A percentile compares a stretch with the other conserved stretches of the same genome.
Conservation (phyloP, 2,329 filamentous ascomycete species). For the Pseudogymnoascus verrucosus region DNA sequence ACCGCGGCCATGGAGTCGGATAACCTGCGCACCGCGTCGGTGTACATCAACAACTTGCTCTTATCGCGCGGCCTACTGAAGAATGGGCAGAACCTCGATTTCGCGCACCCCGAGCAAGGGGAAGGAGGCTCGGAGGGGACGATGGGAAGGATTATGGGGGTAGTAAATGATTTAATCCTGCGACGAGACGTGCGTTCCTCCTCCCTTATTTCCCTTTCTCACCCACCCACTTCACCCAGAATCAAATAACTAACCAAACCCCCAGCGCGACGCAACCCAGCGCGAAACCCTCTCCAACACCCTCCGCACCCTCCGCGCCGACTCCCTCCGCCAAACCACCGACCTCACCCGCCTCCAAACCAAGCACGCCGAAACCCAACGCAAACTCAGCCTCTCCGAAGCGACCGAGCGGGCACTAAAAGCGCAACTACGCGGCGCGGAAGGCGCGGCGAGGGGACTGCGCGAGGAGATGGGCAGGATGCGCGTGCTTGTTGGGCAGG, state of each 20-base stretch:
- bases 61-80: slow-evolving; percentile 57
- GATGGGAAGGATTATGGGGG: slow-evolving; percentile 81
- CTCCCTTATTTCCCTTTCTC: neutral
- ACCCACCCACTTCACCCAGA: neutral
- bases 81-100: slow-evolving; percentile 71
- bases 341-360: slow-evolving; percentile 55
- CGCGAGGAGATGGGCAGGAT: slow-evolving; percentile 77
- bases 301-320: slow-evolving; percentile 66
- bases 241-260: slow-evolving; percentile 6
- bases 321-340: slow-evolving; percentile 63
- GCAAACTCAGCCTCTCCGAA: slow-evolving; percentile 51
- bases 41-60: slow-evolving; percentile 67
- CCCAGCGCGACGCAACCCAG: slow-evolving; percentile 78
- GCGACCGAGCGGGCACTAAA: slow-evolving; percentile 64
- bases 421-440: slow-evolving; percentile 63
- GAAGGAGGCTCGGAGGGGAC: slow-evolving; percentile 57
- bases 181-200: slow-evolving; percentile 66
- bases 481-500: slow-evolving; percentile 72
- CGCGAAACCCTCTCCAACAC: slow-evolving; percentile 75
- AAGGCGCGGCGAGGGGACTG: slow-evolving; percentile 64
- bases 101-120: slow-evolving; percentile 60
- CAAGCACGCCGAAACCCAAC: slow-evolving; percentile 45
- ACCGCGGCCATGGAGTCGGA: slow-evolving; percentile 31
- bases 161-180: slow-evolving; percentile 88
- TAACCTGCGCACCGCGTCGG: slow-evolving; percentile 57